phyloP scores from a whole-genome alignment of 192 early-diverging fungal species.

The Ambispora gerdemannii region DNA sequence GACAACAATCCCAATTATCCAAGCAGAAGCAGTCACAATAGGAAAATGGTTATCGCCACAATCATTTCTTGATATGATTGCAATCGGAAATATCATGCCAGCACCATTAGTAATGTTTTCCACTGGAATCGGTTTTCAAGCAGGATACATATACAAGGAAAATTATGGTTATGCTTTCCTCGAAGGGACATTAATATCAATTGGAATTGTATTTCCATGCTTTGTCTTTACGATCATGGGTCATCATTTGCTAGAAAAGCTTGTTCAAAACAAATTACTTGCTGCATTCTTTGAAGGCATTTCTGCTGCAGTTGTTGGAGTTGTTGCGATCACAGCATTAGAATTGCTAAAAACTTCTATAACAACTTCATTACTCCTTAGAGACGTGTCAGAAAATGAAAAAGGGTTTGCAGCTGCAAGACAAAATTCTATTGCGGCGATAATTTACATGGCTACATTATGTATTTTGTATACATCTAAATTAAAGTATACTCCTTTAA shows the following conservation, averaged over 20 bases:
- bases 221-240: slow-evolving; percentile 35
- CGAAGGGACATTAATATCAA: slow-evolving; percentile 29
- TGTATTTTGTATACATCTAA: neutral
- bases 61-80: slow-evolving; percentile 50
- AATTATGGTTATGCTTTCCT: slow-evolving; percentile 31
- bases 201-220: slow-evolving; percentile 33
- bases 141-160: no score
- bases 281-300: slow-evolving; percentile 35
- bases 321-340: slow-evolving; percentile 31
- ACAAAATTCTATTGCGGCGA: slow-evolving; percentile 14
- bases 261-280: slow-evolving; percentile 31
- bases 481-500: neutral
- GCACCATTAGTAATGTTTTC: slow-evolving; percentile 51
- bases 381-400: neutral
- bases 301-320: slow-evolving; percentile 26
- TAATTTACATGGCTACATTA: slow-evolving; percentile 24
- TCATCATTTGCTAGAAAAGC: slow-evolving; percentile 25
- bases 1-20: slow-evolving; percentile 53
- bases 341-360: slow-evolving; percentile 28
- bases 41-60: slow-evolving; percentile 50
- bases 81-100: slow-evolving; percentile 48
- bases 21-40: slow-evolving; percentile 53
- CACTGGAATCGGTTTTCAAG: slow-evolving; percentile 40
- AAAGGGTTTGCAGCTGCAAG: neutral
- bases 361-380: neutral